A percentile compares a stretch with the other conserved stretches of the same genome.
Conservation (phyloP, 331 rosid species). For the Quercus phellos region DNA sequence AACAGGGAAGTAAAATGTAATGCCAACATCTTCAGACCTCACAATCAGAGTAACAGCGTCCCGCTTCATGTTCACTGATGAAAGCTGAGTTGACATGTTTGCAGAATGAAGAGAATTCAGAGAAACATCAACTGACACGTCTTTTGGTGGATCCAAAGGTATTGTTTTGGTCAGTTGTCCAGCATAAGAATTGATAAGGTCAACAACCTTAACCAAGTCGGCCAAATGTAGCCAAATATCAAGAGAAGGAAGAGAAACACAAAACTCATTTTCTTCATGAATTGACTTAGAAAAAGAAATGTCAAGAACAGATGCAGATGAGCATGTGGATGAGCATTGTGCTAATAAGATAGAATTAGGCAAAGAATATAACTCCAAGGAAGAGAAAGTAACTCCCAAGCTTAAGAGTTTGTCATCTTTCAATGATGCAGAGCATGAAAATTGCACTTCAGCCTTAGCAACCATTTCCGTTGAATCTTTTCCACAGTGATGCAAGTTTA, state of each 20-base stretch:
- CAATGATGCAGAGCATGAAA: slow-evolving; percentile 55
- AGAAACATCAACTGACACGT: slow-evolving; percentile 17
- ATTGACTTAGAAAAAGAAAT: slow-evolving; percentile 47
- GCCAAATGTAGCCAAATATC: slow-evolving; percentile 72
- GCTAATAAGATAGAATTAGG: slow-evolving; percentile 46
- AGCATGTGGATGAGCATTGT: slow-evolving; percentile 43
- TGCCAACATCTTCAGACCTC: slow-evolving; percentile 39
- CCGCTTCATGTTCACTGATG: slow-evolving; percentile 32
- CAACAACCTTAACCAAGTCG: slow-evolving; percentile 61
- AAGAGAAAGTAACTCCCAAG: slow-evolving; percentile 53
- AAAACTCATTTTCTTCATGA: slow-evolving; percentile 42
- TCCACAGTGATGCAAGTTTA: slow-evolving; percentile 37
- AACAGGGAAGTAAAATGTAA: slow-evolving; percentile 65
- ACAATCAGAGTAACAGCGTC: slow-evolving; percentile 30
- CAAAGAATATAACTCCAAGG: slow-evolving; percentile 41
- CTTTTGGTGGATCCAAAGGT: slow-evolving; percentile 20
- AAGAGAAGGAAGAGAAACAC: slow-evolving; percentile 56
- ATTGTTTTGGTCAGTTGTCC: slow-evolving; percentile 26
- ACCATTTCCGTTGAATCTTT: slow-evolving; percentile 38
- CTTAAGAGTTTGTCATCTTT: slow-evolving; percentile 44
- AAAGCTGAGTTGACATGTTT: slow-evolving; percentile 21
- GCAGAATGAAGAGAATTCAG: slow-evolving; percentile 31
- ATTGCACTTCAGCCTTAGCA: slow-evolving; percentile 49
- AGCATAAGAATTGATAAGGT: slow-evolving; percentile 34
- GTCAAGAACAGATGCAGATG: slow-evolving; percentile 39